Conservation (phyloP, 306 rosid genomes). For the Prinsepia uniflora region DNA sequence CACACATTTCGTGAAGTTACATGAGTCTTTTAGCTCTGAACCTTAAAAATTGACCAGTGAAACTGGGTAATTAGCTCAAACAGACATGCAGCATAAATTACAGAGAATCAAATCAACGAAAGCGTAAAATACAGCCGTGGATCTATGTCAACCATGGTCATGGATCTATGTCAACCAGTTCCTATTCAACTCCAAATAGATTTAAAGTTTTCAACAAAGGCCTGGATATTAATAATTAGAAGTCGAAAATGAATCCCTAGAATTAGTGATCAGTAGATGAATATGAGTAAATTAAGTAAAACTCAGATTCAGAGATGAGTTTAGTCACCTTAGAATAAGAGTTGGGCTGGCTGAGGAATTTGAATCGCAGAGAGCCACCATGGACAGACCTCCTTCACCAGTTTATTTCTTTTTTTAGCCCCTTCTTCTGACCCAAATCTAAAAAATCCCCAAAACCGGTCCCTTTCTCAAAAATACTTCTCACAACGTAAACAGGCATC, state of each 20-base stretch:
- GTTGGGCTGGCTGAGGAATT: slow-evolving; percentile 15
- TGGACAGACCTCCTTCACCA: slow-evolving; percentile 28
- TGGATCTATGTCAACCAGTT: slow-evolving; percentile 12
- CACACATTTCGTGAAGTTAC: background rate
- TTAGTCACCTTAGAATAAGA: slow-evolving; percentile 13
- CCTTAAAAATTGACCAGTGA: background rate
- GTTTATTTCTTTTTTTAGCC: slow-evolving; percentile 16
- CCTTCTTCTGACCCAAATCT: slow-evolving; percentile 23
- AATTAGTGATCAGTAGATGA: slow-evolving; percentile 4
- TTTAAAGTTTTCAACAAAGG: background rate
- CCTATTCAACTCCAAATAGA: background rate
- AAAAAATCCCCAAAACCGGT: slow-evolving; percentile 26
- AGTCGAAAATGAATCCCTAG: slow-evolving; percentile 18
- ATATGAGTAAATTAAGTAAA: background rate
- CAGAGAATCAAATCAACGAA: background rate
- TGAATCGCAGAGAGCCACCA: slow-evolving; percentile 36
- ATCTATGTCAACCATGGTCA: background rate
- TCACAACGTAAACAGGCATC: background rate
- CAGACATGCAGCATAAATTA: background rate
- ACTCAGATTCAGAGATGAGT: slow-evolving; percentile 10
- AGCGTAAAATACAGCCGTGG: background rate
- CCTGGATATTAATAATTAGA: background rate
- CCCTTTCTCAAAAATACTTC: slow-evolving; percentile 27
- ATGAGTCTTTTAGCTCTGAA: background rate
- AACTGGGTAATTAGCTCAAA: slow-evolving; percentile 1